phyloP scores from a whole-genome alignment of 495 filamentous ascomycete species.

The Collariella sp. region DNA sequence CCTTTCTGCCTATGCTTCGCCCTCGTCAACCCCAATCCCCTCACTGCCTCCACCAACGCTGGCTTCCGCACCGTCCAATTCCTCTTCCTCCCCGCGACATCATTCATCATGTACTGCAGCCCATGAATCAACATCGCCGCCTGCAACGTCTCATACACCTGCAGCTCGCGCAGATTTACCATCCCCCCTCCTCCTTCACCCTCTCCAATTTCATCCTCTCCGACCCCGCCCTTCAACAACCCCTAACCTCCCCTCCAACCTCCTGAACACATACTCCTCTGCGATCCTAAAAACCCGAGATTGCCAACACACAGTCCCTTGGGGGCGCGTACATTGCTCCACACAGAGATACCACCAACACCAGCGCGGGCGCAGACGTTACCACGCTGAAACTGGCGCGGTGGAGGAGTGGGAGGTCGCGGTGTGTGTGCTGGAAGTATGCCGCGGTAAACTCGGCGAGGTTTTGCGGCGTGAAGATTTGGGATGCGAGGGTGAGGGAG shows the following conservation, averaged over 20 bases:
- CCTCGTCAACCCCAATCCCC: background rate
- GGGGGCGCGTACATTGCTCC: background rate
- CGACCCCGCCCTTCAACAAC: too few relatives aligned
- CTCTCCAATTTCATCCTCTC: background rate
- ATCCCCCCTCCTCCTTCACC: background rate
- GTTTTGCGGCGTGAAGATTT: constrained; percentile 19
- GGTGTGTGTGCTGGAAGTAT: constrained; percentile 12
- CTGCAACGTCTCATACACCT: constrained; percentile 7
- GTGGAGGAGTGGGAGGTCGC: constrained; percentile 8
- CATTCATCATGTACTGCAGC: constrained; percentile 1
- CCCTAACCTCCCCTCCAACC: background rate
- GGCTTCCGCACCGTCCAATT: background rate
- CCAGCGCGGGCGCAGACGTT: background rate
- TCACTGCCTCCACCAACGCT: background rate
- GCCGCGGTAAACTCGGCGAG: background rate
- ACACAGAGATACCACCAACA: background rate
- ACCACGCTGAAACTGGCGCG: constrained; percentile 1
- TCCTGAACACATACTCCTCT: constrained; percentile 1
- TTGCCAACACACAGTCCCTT: background rate
- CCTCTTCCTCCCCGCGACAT: background rate
- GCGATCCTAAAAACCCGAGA: background rate
- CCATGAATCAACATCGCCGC: constrained; percentile 9
- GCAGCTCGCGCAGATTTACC: background rate
- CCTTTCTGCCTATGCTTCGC: background rate
- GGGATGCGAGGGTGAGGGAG: constrained; percentile 22